A percentile compares a stretch with the other conserved stretches of the same genome.
phyloP scores from a whole-genome alignment of 164 flowering plant species.

The Vitis cinerea region DNA sequence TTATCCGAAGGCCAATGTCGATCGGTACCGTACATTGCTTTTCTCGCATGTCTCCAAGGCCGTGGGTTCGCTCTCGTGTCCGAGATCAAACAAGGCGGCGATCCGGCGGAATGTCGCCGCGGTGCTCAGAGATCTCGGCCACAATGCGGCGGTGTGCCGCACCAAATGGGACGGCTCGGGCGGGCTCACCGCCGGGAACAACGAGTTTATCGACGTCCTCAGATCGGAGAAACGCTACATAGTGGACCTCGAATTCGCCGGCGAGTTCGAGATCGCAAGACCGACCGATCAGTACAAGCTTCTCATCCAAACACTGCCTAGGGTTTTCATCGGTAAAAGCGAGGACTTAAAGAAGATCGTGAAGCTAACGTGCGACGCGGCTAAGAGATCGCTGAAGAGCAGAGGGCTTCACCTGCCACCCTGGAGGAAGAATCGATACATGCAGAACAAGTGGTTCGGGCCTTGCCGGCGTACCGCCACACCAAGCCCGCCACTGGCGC shows the following conservation, averaged over 20 bases:
- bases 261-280: constrained; percentile 76
- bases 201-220: constrained; percentile 57
- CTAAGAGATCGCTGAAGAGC: constrained; percentile 57
- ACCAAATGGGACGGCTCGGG: constrained; percentile 62
- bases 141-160: constrained; percentile 87
- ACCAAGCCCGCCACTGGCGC: constrained; percentile 8
- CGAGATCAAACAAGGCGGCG: constrained; percentile 18
- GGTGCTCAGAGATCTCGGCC: constrained; percentile 47
- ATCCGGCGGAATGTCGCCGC: constrained; percentile 53
- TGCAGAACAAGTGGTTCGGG: constrained; percentile 79
- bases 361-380: constrained; percentile 45
- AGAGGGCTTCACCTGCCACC: constrained; percentile 63
- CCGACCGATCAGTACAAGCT: constrained; percentile 43
- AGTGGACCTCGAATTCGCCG: constrained; percentile 56
- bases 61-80: constrained; percentile 23
- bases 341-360: constrained; percentile 72
- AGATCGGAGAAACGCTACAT: constrained; percentile 36
- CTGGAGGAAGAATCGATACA: constrained; percentile 77
- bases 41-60: constrained; percentile 40
- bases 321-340: constrained; percentile 47
- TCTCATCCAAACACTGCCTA: constrained; percentile 40
- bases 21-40: constrained; percentile 32
- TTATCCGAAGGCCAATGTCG: constrained; percentile 17
- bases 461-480: constrained; percentile 54
- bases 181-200: constrained; percentile 55